A percentile compares a stretch with the other conserved stretches of the same genome.
These are phyloP conservation scores for Russula griseocarnosa DNA, from an alignment of 768 basidiomycete species.

Conservation along the genomic window DNA sequence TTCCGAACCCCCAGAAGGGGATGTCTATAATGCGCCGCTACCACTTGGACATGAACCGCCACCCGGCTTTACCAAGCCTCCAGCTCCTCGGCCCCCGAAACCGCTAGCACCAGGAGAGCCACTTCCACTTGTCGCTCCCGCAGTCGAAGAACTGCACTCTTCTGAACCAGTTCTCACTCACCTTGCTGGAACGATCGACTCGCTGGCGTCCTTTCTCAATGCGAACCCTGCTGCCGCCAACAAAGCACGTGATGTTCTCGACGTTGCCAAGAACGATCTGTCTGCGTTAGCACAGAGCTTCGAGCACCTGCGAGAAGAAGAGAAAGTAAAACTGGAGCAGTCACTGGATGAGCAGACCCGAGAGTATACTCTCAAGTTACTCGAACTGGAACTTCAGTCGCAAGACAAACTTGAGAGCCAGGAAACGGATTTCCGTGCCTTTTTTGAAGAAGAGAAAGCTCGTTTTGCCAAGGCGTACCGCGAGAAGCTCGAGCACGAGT, in stretches of 20 bases:
- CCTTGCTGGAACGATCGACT: conserved; percentile 89
- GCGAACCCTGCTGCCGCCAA: conserved; percentile 62
- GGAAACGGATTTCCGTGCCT: conserved; percentile 79
- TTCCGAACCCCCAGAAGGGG: conserved; percentile 31
- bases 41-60: conserved; percentile 96
- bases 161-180: conserved; percentile 93
- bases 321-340: conserved; percentile 60
- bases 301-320: conserved; percentile 74
- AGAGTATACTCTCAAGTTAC: conserved; percentile 76
- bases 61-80: conserved; percentile 73
- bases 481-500: conserved; percentile 79
- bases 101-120: conserved; percentile 37
- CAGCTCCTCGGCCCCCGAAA: conserved; percentile 44
- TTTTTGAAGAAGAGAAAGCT: conserved; percentile 73
- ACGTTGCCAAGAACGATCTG: conserved; percentile 77
- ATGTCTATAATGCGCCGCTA: conserved; percentile 64
- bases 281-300: conserved; percentile 72
- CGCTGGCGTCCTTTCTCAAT: conserved; percentile 79
- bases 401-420: conserved; percentile 82
- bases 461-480: conserved; percentile 75
- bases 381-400: conserved; percentile 80
- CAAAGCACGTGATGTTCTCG: conserved; percentile 70
- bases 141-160: conserved; percentile 61
- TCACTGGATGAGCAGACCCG: conserved; percentile 76
- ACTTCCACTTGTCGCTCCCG: conserved; percentile 79